Base-by-base conservation (phyloP, 805 yeast species). In the Cyberlindnera maritima region DNA sequence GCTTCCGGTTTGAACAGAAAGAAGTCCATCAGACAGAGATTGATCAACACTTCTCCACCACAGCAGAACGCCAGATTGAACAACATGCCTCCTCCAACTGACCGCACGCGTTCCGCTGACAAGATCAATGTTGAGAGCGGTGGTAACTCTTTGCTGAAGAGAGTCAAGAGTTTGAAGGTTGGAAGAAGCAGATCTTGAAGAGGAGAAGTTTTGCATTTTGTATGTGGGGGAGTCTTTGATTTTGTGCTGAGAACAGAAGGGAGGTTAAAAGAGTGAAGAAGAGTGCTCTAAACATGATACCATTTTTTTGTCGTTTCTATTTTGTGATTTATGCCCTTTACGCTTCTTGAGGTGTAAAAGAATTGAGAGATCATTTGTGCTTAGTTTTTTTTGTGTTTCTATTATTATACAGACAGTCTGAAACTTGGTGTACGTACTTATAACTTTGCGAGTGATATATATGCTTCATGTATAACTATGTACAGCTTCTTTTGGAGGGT, bases 131-230 rank as follows among this genome's bases (percentile, higher is more conserved):
- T 63, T 55, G 48, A 48, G 21, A 41, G 37, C n/a, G 57, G 53
- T 29, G 79, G 80, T 6, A 78, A 75, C 46, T 83, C 88, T 4
- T 73, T 91, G 52, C 70, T 91, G 60, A 82, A 85, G 61, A 83
- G 97, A 63, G 97, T 91, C 38, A 88, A 86, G 68, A 88, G 96
- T 71, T 76, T 91, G 69, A 88, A 88, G 66, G 96, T 88, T 36
- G 81, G 87, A 9, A 67, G 75, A 58, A 70, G 51, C 43, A 48
- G 46, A 44, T 48, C 51, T 12, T 46, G 43, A 46, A 21, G 25
- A 21, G 9, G 25, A 9, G 5, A 6, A 6, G 25, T 21, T 21
- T 6, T 21, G 25, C 9, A 9, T 21, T 21, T 21, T n/a, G n/a
- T n/a, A n/a, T n/a, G n/a, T n/a, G n/a, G n/a, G n/a, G n/a, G n/a